Evolutionary conservation across 2,329 filamentous ascomycete genomes (phyloP).

Genomic region (Stemphylium beticola): DNA sequence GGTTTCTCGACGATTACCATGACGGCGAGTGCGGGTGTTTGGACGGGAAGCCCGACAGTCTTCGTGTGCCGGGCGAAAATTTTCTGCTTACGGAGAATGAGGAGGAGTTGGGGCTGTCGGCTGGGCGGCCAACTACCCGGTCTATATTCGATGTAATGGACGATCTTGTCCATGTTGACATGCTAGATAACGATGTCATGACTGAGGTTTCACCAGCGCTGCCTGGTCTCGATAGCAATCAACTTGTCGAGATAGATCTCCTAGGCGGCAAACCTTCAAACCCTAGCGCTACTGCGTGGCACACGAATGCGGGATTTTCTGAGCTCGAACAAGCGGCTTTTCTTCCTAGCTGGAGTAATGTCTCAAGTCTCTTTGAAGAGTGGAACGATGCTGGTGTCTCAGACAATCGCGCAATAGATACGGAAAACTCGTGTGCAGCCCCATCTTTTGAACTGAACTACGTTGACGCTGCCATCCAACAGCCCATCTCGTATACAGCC

Average conservation of each 20-base stretch:
- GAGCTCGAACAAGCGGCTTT: background rate
- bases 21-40: slow-evolving; percentile 9
- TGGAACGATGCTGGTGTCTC: background rate
- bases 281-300: too few species aligned
- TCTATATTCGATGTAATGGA: background rate
- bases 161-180: background rate
- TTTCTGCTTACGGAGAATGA: background rate
- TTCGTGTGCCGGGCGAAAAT: background rate
- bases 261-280: too few species aligned
- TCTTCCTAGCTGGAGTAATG: too few species aligned
- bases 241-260: too few species aligned
- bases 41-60: background rate
- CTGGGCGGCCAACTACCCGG: background rate
- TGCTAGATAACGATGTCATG: background rate
- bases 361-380: background rate
- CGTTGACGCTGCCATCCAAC: slow-evolving; percentile 8
- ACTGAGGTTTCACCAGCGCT: background rate
- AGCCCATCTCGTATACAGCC: slow-evolving; percentile 8
- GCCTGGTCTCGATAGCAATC: too few species aligned
- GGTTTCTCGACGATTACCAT: slow-evolving; percentile 6
- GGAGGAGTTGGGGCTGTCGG: background rate
- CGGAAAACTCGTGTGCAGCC: background rate
- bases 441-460: slow-evolving; percentile 1
- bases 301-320: too few species aligned
- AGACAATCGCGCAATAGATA: slow-evolving; percentile 3